phyloP scores from a whole-genome alignment of 495 filamentous ascomycete species.

The Daldinia loculata region DNA sequence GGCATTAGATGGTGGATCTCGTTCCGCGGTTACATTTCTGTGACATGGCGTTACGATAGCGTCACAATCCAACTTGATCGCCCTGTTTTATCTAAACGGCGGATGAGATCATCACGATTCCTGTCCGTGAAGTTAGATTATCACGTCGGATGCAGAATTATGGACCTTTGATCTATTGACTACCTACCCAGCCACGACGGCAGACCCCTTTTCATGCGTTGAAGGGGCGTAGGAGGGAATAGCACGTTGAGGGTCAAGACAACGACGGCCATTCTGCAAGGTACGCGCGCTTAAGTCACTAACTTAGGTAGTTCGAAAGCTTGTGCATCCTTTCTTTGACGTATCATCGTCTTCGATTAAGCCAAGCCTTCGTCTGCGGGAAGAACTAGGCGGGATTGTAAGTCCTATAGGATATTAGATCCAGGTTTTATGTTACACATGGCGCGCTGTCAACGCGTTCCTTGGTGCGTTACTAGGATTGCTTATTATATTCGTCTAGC shows the following conservation, averaged over 20 bases:
- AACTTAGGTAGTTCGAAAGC: background rate
- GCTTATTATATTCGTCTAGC: background rate
- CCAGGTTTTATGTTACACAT: background rate
- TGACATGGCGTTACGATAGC: conserved; percentile 16
- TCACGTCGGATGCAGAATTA: background rate
- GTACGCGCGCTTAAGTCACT: conserved; percentile 26
- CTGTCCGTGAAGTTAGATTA: conserved; percentile 5
- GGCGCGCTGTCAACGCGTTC: background rate
- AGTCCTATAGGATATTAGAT: background rate
- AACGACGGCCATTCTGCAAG: conserved; percentile 27
- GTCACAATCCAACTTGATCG: conserved; percentile 22
- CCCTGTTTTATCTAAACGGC: conserved; percentile 31
- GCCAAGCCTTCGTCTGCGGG: conserved; percentile 1
- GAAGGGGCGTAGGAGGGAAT: conserved; percentile 7
- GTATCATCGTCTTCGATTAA: conserved; percentile 9
- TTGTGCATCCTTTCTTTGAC: conserved; percentile 5
- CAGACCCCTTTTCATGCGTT: conserved; percentile 6
- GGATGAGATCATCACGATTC: conserved; percentile 29
- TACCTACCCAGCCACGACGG: conserved; percentile 4
- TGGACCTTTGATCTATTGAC: conserved; percentile 23
- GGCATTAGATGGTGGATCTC: conserved; percentile 10
- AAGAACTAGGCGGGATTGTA: background rate
- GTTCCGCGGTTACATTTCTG: conserved; percentile 31
- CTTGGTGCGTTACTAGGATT: conserved; percentile 7
- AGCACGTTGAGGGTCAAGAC: conserved; percentile 6